phyloP scores from a whole-genome alignment of 2,329 filamentous ascomycete species.

The Calycina herbarum region DNA sequence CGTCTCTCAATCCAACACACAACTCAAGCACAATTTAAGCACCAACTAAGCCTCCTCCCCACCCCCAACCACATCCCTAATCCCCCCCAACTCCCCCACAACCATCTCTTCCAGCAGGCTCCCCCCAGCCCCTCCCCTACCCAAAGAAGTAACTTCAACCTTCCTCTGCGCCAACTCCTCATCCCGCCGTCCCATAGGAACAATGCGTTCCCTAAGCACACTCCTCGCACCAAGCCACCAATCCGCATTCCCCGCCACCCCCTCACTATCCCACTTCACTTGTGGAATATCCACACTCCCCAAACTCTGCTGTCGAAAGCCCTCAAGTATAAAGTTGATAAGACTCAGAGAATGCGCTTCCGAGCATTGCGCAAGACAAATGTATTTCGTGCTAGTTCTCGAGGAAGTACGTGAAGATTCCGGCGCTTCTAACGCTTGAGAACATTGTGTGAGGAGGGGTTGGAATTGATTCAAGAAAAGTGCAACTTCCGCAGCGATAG shows the following conservation, averaged over 20 bases:
- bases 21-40: not conserved
- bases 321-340: conserved; percentile 69
- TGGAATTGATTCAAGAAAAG: conserved; percentile 90
- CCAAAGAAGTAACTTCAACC: conserved; percentile 22
- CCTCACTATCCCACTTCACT: conserved; percentile 72
- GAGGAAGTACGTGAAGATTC: conserved; percentile 52
- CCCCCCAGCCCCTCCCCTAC: conserved; percentile 40
- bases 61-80: conserved; percentile 34
- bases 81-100: conserved; percentile 59
- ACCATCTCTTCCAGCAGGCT: conserved; percentile 73
- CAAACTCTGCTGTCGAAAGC: conserved; percentile 55
- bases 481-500: conserved; percentile 80
- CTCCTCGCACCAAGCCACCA: conserved; percentile 72
- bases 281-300: conserved; percentile 72
- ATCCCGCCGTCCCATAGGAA: conserved; percentile 73
- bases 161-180: conserved; percentile 55
- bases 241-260: conserved; percentile 79
- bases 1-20: not conserved
- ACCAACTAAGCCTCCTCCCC: conserved; percentile 16
- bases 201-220: conserved; percentile 68
- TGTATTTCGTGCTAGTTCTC: conserved; percentile 53
- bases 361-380: conserved; percentile 71
- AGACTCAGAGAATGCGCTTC: conserved; percentile 80
- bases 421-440: conserved; percentile 68
- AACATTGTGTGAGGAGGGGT: conserved; percentile 70